Evolutionary conservation across 83 land plant species (phyloP), one percentile per base, ranked within the genome.

Genomic region (Diphasiastrum complanatum): DNA sequence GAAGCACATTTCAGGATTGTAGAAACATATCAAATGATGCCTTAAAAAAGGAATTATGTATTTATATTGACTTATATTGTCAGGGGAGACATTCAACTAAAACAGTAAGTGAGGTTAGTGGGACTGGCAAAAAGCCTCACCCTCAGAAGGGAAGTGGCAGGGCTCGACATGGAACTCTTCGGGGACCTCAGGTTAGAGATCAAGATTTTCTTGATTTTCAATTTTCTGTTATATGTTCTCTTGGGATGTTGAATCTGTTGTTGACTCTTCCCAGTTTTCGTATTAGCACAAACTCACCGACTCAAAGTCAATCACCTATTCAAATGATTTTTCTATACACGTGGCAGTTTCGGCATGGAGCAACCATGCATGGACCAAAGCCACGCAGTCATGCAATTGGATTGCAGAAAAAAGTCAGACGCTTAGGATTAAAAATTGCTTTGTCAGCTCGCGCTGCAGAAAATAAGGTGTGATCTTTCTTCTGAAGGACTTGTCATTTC

Each of bases 31-130:
- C n/a, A n/a, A n/a, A n/a, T n/a, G n/a, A n/a, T n/a, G n/a, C n/a
- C n/a, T n/a, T n/a, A n/a, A n/a, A n/a, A n/a, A n/a, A n/a, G n/a
- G n/a, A n/a, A n/a, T n/a, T n/a, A n/a, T n/a, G n/a, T n/a, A n/a
- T n/a, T n/a, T n/a, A n/a, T n/a, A n/a, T n/a, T n/a, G n/a, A n/a
- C n/a, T n/a, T n/a, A n/a, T n/a, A n/a, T 59, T 30, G 14, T n/a
- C 73, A 93, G 99, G 99, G 99, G 33, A 93, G 85, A 35, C 96
- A 89, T 65, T 85, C 96, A 58, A 93, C 96, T 6, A 93, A 86
- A 77, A 86, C 92, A 33, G 79, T 83, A n/a, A 76, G 80, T 68
- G 92, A 88, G 76, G 99, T 93, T 19, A 89, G 96, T 51, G 99
- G 99, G 26, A 88, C 99, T 43, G 96, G 96, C 1, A 93, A 55